A percentile compares a stretch with the other conserved stretches of the same genome.
Evolutionary conservation across 2,329 filamentous ascomycete species (phyloP).

Genomic region (Leptosphaerulina australis): DNA sequence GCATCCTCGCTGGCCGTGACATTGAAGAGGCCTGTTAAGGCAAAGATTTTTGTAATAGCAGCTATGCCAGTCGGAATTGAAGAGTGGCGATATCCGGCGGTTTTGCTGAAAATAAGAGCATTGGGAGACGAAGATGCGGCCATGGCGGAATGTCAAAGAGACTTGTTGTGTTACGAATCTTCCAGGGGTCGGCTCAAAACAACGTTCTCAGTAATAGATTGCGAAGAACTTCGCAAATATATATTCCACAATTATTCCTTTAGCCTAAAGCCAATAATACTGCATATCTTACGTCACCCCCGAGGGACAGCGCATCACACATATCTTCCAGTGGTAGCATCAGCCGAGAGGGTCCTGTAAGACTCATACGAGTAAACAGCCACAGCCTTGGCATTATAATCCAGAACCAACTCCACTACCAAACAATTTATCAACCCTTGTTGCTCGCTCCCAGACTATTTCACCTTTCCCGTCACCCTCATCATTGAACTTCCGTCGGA

Average conservation of each 20-base stretch:
- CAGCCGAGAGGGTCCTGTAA: neutral
- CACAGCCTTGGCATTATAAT: neutral
- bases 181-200: no score
- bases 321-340: neutral
- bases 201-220: no score
- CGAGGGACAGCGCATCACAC: neutral
- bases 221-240: neutral
- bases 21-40: slow-evolving; percentile 11
- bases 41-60: slow-evolving; percentile 20
- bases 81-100: slow-evolving; percentile 34
- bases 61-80: slow-evolving; percentile 31
- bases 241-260: neutral
- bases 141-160: slow-evolving; percentile 6
- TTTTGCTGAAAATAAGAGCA: slow-evolving; percentile 38
- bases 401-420: slow-evolving; percentile 46
- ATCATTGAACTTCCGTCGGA: slow-evolving; percentile 49
- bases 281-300: neutral
- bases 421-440: slow-evolving; percentile 56
- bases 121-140: slow-evolving; percentile 7
- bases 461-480: slow-evolving; percentile 32
- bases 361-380: neutral
- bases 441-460: slow-evolving; percentile 58
- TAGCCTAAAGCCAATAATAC: neutral
- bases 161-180: no score
- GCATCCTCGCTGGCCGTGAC: slow-evolving; percentile 31